These are phyloP conservation scores for Colletotrichum musae DNA, from an alignment of 2,329 filamentous ascomycete species.

Conservation along the genomic window DNA sequence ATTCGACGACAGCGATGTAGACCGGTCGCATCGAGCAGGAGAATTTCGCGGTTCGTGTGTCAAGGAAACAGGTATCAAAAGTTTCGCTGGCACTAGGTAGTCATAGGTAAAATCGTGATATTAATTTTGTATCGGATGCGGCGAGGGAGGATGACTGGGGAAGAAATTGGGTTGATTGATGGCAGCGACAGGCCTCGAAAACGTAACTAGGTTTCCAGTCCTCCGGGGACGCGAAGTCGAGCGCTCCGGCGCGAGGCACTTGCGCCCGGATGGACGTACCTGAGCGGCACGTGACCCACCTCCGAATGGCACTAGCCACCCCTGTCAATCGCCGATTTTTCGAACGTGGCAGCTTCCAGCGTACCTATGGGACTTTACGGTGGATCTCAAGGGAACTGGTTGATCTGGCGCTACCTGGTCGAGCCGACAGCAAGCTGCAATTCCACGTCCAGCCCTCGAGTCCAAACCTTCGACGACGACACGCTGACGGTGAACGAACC, in stretches of 20 bases:
- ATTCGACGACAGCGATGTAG: neutral
- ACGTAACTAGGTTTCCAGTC: neutral
- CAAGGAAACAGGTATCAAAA: slow-evolving; percentile 22
- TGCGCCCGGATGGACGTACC: neutral
- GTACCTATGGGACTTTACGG: slow-evolving; percentile 38
- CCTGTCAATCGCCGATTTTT: slow-evolving; percentile 53
- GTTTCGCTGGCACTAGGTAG: neutral
- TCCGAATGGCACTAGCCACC: slow-evolving; percentile 39
- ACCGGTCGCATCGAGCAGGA: slow-evolving; percentile 24
- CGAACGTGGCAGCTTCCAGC: slow-evolving; percentile 68
- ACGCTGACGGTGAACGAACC: neutral
- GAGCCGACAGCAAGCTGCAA: slow-evolving; percentile 31
- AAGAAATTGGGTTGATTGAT: slow-evolving; percentile 1
- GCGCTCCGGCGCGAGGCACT: slow-evolving; percentile 18
- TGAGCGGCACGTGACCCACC: slow-evolving; percentile 36
- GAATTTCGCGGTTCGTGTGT: slow-evolving; percentile 9
- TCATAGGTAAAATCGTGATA: neutral
- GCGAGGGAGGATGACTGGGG: neutral
- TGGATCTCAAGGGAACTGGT: slow-evolving; percentile 36
- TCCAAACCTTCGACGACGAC: slow-evolving; percentile 19
- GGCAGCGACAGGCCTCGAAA: slow-evolving; percentile 4
- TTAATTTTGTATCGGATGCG: neutral
- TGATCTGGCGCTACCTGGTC: slow-evolving; percentile 39
- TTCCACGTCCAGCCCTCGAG: slow-evolving; percentile 26
- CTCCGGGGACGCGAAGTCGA: slow-evolving; percentile 24